phyloP scores from a whole-genome alignment of 345 rosid genomes.

The Salix brachista region DNA sequence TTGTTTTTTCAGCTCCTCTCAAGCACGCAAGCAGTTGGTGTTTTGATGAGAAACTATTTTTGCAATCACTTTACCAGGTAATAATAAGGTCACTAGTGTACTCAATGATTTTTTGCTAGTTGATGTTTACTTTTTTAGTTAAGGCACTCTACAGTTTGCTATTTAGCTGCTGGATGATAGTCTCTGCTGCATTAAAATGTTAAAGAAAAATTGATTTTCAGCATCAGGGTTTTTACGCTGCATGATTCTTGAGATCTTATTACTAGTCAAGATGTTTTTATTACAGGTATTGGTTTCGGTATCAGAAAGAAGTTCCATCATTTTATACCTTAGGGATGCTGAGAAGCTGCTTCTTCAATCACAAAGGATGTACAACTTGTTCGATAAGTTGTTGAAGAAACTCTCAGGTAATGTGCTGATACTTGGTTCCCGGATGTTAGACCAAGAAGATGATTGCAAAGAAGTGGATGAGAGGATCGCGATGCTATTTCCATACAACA shows the following conservation, averaged over 20 bases:
- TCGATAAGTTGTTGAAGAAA: constrained; percentile 59
- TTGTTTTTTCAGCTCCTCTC: constrained; percentile 38
- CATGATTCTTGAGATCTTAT: not conserved
- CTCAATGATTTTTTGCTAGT: not conserved
- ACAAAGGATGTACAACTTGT: constrained; percentile 56
- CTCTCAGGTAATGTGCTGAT: constrained; percentile 71
- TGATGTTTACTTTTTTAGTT: no score
- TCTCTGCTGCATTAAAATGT: not conserved
- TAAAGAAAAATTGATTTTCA: not conserved
- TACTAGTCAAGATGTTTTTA: constrained; percentile 7
- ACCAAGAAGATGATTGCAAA: constrained; percentile 51
- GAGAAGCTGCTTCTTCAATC: constrained; percentile 82
- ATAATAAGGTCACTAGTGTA: not conserved
- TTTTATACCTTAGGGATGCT: constrained; percentile 75
- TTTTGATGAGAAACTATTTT: constrained; percentile 70
- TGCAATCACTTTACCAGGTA: constrained; percentile 92
- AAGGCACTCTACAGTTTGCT: not conserved
- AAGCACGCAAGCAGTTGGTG: constrained; percentile 66
- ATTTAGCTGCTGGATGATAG: not conserved
- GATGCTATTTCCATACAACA: constrained; percentile 66
- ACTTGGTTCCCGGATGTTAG: constrained; percentile 76
- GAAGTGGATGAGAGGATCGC: constrained; percentile 54
- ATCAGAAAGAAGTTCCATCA: constrained; percentile 54
- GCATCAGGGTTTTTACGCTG: not conserved
- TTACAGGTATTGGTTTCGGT: constrained; percentile 65